Evolutionary conservation across 2,329 filamentous ascomycete genomes (phyloP), one percentile per base, ranked within the genome.

Genomic region (Cladosporium sp.): DNA sequence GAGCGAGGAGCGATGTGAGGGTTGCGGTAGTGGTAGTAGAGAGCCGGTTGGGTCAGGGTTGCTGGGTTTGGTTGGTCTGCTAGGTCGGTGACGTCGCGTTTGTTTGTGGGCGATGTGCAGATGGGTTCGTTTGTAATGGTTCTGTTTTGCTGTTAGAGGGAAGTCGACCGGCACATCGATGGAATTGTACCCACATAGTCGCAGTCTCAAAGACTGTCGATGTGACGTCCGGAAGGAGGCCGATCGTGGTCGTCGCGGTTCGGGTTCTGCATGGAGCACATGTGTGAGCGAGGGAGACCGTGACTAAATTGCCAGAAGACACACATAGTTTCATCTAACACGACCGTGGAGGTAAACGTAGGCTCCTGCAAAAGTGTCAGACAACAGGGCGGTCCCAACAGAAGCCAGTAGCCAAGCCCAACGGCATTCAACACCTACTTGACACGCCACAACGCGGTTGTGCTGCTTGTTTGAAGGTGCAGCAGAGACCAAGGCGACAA

Each of bases 251-350:
- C 29, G 60, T 62, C 18, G 21, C 28, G 8, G 53, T 21, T 3
- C 29, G 49, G 23, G 31, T 62, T n/a, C 60, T 62, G 16, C 14
- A 14, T 28, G 29, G 5, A 53, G 12, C 11, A 3, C 29, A 5
- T 3, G 33, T 2, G 21, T 60, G 26, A 60, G 57, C 11, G 18
- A 60, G 40, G 12, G 3, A 11, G 2, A 21, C 6, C n/a, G 21
- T 26, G 8, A n/a, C 16, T 14, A 18, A 5, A 33, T 1, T 3
- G 18, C 28, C 16, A 18, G 23, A 26, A 16, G 2, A 63, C 61
- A 23, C 8, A 63, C 61, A 46, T 44, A 5, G 49, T 63, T n/a
- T 63, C 33, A n/a, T 63, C 61, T 7, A 56, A 6, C 11, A 56
- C 16, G 2, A 26, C 33, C 26, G 49, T 63, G 10, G 23, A 56